Evolutionary conservation across 129 eudicot species (phyloP), one percentile per base, ranked within the genome.

Genomic region (Flaveria sonorensis): DNA sequence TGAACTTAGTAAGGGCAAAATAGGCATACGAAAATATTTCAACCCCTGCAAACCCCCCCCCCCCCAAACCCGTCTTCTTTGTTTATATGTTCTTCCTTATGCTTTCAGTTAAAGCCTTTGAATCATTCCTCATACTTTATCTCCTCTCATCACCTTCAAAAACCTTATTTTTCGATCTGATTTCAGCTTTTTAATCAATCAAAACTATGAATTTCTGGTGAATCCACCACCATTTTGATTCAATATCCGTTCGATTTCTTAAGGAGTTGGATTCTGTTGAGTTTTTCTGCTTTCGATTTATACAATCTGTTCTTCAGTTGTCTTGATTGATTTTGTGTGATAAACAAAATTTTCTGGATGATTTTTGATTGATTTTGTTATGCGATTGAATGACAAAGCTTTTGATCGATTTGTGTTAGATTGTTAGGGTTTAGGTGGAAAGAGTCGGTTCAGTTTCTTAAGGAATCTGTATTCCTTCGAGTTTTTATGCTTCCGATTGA

Each of bases 401-500:
- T 78, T 78, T 30, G 81, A 76, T 75, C 19, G 69, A 70, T 71
- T 50, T 13, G 76, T 65, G 50, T 30, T 67, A 76, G 14, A 45
- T 10, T 45, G 50, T 45, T 45, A 45, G 13, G 50, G 50, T 45
- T 45, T 45, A 45, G 14, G 50, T 45, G 50, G 50, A 45, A 45
- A 45, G 12, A 45, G 50, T 30, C 66, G 10, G 36, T 68, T 47
- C 62, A 7, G 16, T 75, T 61, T 43, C 50, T 59, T 57, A 9
- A 45, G 28, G 13, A 57, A 52, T 32, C 39, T 32, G 51, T 30
- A 52, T 42, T 39, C 21, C 10, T 61, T 60, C n/a, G 24, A 6
- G 10, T 59, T 59, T 40, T 24, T 74, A 47, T 42, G 11, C 63
- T 32, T 55, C 39, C 68, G 42, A 20, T 39, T 57, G 70, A n/a